A percentile compares a stretch with the other conserved stretches of the same genome.
Conservation (phyloP, 169 alveolate species). For the Eimeria necatrix region DNA sequence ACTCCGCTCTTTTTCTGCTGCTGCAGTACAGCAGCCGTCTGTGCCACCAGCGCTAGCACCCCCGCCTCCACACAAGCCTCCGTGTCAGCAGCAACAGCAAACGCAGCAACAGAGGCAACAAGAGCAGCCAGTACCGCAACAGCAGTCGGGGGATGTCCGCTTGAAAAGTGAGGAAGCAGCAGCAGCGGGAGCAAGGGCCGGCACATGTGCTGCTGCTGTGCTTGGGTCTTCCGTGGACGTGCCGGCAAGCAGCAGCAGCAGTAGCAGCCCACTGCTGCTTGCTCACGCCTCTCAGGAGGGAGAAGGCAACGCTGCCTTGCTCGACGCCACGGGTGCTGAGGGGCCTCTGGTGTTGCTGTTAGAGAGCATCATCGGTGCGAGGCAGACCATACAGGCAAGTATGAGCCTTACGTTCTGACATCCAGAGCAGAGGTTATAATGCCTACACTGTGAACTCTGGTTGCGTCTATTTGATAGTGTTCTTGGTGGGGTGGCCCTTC, state of each 20-base stretch:
- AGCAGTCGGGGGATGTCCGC: slow-evolving; percentile 3
- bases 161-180: background rate
- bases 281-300: background rate
- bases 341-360: slow-evolving; percentile 65
- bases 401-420: too few species aligned
- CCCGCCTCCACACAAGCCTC: background rate
- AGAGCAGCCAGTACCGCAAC: background rate
- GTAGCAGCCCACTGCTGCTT: background rate
- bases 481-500: too few species aligned
- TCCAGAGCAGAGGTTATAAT: too few species aligned
- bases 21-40: slow-evolving; percentile 5
- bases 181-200: background rate
- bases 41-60: background rate
- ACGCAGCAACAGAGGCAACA: too few species aligned
- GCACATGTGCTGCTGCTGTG: background rate
- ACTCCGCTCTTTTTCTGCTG: slow-evolving; percentile 32
- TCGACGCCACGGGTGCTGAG: background rate
- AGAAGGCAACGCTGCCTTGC: background rate
- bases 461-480: too few species aligned
- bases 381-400: slow-evolving; percentile 52
- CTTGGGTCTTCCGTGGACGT: background rate
- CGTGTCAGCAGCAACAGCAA: slow-evolving; percentile 21
- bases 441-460: too few species aligned
- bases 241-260: background rate
- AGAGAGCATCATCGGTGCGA: slow-evolving; percentile 41